phyloP scores from a whole-genome alignment of 2,329 filamentous ascomycete species.

The Rhynchosporium agropyri region DNA sequence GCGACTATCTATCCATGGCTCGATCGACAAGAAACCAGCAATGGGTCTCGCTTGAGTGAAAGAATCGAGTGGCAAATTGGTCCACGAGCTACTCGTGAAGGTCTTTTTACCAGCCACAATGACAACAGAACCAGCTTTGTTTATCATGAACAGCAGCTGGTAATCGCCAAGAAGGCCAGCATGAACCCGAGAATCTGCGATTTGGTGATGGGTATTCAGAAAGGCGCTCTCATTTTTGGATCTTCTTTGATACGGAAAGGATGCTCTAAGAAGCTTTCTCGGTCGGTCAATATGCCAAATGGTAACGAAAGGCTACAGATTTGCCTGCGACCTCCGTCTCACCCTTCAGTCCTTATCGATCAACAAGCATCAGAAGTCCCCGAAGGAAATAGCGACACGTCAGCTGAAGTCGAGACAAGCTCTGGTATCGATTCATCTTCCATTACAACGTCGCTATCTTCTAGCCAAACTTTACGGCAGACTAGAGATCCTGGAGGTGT shows the following conservation, averaged over 20 bases:
- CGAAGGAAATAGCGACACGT: neutral
- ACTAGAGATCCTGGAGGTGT: neutral
- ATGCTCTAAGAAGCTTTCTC: neutral
- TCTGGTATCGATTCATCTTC: neutral
- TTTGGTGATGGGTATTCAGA: neutral
- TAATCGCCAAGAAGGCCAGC: neutral
- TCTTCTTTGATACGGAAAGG: neutral
- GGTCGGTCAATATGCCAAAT: neutral
- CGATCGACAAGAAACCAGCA: neutral
- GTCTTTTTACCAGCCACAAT: neutral
- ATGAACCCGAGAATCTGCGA: neutral
- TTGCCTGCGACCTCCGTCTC: neutral
- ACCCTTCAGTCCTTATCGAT: neutral
- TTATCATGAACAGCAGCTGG: slow-evolving; percentile 10
- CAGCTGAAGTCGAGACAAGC: neutral
- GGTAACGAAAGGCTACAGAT: neutral
- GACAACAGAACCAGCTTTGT: neutral
- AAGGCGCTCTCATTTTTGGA: neutral
- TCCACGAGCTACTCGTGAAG: neutral
- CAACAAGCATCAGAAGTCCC: neutral
- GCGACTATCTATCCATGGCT: neutral
- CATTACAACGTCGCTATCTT: neutral
- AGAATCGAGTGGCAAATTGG: neutral
- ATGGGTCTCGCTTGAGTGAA: neutral
- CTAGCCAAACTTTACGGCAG: neutral